phyloP scores from a whole-genome alignment of 208 protist species.

The Sergeia podlipaevii region DNA sequence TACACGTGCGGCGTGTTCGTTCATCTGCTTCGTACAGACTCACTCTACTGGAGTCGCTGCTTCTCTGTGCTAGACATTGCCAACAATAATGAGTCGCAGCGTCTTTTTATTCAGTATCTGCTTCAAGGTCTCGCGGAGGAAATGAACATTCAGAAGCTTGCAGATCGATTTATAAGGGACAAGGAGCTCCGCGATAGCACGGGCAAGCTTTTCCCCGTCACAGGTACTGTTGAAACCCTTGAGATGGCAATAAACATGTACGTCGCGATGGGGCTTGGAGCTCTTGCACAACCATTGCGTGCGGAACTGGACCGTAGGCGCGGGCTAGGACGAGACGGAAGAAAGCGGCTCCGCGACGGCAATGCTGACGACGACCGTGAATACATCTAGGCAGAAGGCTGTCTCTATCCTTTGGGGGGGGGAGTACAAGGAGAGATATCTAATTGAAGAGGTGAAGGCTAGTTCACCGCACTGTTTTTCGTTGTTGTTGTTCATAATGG shows the following conservation, averaged over 20 bases:
- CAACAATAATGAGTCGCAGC: slow-evolving; percentile 71
- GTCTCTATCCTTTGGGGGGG: no score
- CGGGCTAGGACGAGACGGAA: slow-evolving; percentile 1
- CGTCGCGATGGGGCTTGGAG: slow-evolving; percentile 65
- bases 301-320: slow-evolving; percentile 38
- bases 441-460: no score
- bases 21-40: slow-evolving; percentile 95
- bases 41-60: slow-evolving; percentile 91
- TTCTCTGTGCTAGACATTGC: slow-evolving; percentile 64
- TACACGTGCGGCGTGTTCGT: slow-evolving; percentile 97
- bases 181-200: slow-evolving; percentile 45
- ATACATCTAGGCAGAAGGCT: no score
- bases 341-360: slow-evolving; percentile 34
- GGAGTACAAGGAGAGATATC: no score
- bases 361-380: no score
- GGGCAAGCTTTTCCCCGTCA: slow-evolving; percentile 51
- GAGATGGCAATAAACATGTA: slow-evolving; percentile 64
- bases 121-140: slow-evolving; percentile 59
- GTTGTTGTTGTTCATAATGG: no score
- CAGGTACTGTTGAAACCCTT: slow-evolving; percentile 22
- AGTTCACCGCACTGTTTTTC: no score
- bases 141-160: slow-evolving; percentile 48
- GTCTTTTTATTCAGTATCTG: slow-evolving; percentile 76
- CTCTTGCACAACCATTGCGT: slow-evolving; percentile 41
- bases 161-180: slow-evolving; percentile 41